phyloP scores from a whole-genome alignment of 768 basidiomycete species.

The Pisolithus sp. region DNA sequence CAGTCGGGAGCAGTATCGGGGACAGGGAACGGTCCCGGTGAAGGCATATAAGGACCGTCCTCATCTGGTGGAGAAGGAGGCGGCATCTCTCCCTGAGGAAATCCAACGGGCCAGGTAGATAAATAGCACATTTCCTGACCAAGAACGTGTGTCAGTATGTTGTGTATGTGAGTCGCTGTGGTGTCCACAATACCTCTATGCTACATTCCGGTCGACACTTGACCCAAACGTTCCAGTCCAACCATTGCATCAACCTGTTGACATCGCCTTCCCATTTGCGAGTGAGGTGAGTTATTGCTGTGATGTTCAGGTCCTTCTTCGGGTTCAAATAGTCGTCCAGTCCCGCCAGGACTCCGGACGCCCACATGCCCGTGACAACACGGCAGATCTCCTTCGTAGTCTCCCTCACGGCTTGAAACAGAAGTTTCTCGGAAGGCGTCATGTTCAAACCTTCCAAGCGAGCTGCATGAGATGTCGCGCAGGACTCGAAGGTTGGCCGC shows the following conservation, averaged over 20 bases:
- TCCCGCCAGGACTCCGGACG: constrained; percentile 26
- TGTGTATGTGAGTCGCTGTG: too few species aligned
- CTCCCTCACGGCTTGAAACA: constrained; percentile 24
- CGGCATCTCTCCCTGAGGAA: too few species aligned
- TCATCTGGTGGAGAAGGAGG: too few species aligned
- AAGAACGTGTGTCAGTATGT: too few species aligned
- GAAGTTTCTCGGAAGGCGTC: constrained; percentile 23
- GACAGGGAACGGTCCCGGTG: too few species aligned
- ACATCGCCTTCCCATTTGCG: constrained; percentile 31
- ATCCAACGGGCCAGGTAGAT: too few species aligned
- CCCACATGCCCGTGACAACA: constrained; percentile 42
- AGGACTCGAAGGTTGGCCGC: constrained; percentile 22
- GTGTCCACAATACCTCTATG: constrained; percentile 29
- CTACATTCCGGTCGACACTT: constrained; percentile 42
- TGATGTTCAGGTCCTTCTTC: neutral
- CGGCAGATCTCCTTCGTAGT: constrained; percentile 42
- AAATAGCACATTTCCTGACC: too few species aligned
- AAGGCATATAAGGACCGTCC: too few species aligned
- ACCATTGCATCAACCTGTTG: constrained; percentile 38
- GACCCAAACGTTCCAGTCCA: constrained; percentile 49
- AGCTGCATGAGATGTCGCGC: constrained; percentile 26
- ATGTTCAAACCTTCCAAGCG: constrained; percentile 6
- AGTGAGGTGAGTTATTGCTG: constrained; percentile 8
- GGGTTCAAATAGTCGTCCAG: constrained; percentile 10
- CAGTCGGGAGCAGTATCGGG: too few species aligned